A percentile compares a stretch with the other conserved stretches of the same genome.
Conservation (phyloP, 2,329 filamentous ascomycete species). For the Nemania diffusa region DNA sequence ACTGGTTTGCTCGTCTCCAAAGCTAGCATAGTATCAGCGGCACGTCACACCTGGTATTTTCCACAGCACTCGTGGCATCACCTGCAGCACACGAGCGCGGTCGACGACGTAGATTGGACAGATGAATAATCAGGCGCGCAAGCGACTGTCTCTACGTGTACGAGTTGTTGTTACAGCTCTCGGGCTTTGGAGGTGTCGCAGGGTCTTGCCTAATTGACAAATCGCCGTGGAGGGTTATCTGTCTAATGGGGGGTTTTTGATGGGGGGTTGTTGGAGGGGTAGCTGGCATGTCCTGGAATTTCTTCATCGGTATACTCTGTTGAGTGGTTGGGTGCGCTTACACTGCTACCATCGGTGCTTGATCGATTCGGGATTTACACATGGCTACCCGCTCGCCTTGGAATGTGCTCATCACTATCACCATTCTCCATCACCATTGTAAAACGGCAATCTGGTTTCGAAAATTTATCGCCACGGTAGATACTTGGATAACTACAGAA, state of each 20-base stretch:
- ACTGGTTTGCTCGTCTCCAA: slow-evolving; percentile 4
- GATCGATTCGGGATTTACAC: slow-evolving; percentile 1
- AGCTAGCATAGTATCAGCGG: slow-evolving; percentile 13
- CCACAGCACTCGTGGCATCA: slow-evolving; percentile 29
- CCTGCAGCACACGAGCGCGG: slow-evolving; percentile 20
- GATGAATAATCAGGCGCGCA: slow-evolving; percentile 13
- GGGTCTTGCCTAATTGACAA: slow-evolving; percentile 33
- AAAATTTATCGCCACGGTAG: neutral
- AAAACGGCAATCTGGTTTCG: slow-evolving; percentile 5
- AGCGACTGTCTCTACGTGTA: slow-evolving; percentile 13
- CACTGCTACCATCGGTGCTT: neutral
- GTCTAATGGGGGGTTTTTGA: too few species aligned
- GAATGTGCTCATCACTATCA: slow-evolving; percentile 2
- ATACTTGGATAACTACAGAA: slow-evolving; percentile 1
- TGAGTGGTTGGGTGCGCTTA: slow-evolving; percentile 15
- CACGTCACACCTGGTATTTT: slow-evolving; percentile 23
- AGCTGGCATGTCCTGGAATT: slow-evolving; percentile 18
- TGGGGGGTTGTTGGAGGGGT: slow-evolving; percentile 10
- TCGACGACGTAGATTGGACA: slow-evolving; percentile 12
- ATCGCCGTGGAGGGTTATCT: slow-evolving; percentile 20
- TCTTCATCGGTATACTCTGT: slow-evolving; percentile 3
- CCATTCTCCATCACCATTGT: neutral
- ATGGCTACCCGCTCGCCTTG: neutral
- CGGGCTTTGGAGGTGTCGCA: slow-evolving; percentile 30
- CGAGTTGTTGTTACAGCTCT: slow-evolving; percentile 14